Evolutionary conservation across 257 asterid species (phyloP).

Genomic region (Scutellaria baicalensis): DNA sequence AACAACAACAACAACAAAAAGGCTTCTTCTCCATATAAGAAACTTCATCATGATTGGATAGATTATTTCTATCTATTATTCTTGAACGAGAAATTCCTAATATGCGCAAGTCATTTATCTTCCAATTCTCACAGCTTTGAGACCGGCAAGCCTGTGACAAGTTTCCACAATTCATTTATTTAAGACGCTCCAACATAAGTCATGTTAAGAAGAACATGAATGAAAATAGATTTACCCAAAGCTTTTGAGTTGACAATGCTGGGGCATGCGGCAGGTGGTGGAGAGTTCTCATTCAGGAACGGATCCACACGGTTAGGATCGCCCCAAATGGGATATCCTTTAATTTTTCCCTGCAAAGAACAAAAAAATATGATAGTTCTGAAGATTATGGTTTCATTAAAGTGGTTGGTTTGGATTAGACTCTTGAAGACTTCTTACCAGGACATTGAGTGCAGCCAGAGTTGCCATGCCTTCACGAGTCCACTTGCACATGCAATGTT

Average conservation of each 20-base stretch:
- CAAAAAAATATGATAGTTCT: background rate
- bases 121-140: slow-evolving; percentile 49
- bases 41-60: no score
- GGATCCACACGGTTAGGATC: slow-evolving; percentile 70
- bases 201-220: background rate
- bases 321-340: slow-evolving; percentile 77
- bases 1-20: background rate
- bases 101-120: no score
- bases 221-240: slow-evolving; percentile 40
- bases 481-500: slow-evolving; percentile 58
- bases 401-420: background rate
- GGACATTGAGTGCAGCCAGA: slow-evolving; percentile 82
- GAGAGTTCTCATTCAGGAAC: slow-evolving; percentile 57
- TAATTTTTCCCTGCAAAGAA: slow-evolving; percentile 60
- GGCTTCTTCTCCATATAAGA: background rate
- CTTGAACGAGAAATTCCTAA: no score
- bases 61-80: no score
- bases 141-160: slow-evolving; percentile 57
- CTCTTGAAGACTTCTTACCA: slow-evolving; percentile 44
- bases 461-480: slow-evolving; percentile 99
- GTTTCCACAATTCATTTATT: background rate
- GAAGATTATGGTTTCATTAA: background rate
- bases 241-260: slow-evolving; percentile 88
- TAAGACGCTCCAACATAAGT: background rate
- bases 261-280: slow-evolving; percentile 90